Evolutionary conservation across 192 early-diverging fungal genomes (phyloP).

Genomic region (Entrophospora sp.): DNA sequence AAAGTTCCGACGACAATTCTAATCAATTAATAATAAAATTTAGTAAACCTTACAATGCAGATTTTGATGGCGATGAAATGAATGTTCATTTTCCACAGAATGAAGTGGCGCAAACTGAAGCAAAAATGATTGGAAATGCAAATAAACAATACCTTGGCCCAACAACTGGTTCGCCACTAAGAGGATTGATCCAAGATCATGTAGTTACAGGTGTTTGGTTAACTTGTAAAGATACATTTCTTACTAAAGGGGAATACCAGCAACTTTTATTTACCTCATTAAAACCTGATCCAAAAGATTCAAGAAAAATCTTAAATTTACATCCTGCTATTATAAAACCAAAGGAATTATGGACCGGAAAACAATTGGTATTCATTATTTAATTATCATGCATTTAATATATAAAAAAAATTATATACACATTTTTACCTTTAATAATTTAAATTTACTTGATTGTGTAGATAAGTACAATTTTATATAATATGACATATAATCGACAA

Average conservation of each 20-base stretch:
- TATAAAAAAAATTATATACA: no score
- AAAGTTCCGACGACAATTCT: no score
- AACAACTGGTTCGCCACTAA: slow-evolving; percentile 91
- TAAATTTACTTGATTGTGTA: no score
- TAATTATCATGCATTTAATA: no score
- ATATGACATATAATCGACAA: slow-evolving; percentile 68
- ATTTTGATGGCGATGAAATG: slow-evolving; percentile 99
- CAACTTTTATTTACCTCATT: slow-evolving; percentile 88
- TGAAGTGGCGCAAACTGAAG: slow-evolving; percentile 93
- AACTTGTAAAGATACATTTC: slow-evolving; percentile 79
- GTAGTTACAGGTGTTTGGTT: slow-evolving; percentile 96
- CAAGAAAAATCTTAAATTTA: slow-evolving; percentile 65
- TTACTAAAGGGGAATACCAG: slow-evolving; percentile 83
- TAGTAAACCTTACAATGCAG: slow-evolving; percentile 90
- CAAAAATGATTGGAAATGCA: slow-evolving; percentile 88
- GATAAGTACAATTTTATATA: slow-evolving; percentile 86
- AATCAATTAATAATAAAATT: no score
- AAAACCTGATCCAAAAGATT: slow-evolving; percentile 61
- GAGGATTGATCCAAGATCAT: slow-evolving; percentile 98
- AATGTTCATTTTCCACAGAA: slow-evolving; percentile 99
- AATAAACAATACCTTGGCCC: slow-evolving; percentile 96
- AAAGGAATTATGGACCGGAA: slow-evolving; percentile 87
- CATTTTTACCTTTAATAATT: no score
- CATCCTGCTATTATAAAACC: slow-evolving; percentile 88
- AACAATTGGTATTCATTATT: slow-evolving; percentile 66